phyloP scores from a whole-genome alignment of 176 grass and related monocot species.

The Areca catechu region DNA sequence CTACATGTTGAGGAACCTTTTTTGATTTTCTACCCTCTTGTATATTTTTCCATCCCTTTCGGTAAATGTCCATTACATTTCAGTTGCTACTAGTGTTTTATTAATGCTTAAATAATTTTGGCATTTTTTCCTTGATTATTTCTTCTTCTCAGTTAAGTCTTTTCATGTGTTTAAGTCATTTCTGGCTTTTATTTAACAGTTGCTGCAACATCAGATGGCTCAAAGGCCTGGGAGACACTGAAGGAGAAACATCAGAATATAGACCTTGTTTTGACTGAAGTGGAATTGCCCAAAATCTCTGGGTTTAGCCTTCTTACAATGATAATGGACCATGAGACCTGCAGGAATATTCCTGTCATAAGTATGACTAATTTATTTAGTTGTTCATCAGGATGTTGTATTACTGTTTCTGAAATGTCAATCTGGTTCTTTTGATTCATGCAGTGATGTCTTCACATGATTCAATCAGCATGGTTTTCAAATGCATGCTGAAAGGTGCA shows the following conservation, averaged over 20 bases:
- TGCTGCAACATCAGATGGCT: slow-evolving; percentile 52
- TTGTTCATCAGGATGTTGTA: slow-evolving; percentile 8
- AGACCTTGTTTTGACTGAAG: slow-evolving; percentile 91
- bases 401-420: not conserved
- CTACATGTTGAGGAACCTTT: no score
- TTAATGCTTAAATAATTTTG: no score
- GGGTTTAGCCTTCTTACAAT: slow-evolving; percentile 82
- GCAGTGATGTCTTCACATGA: slow-evolving; percentile 99
- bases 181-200: slow-evolving; percentile 26
- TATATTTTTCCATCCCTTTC: no score
- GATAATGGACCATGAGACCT: slow-evolving; percentile 85
- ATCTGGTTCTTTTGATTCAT: slow-evolving; percentile 20
- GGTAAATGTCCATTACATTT: no score
- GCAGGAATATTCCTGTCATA: slow-evolving; percentile 97
- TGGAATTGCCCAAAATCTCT: slow-evolving; percentile 81
- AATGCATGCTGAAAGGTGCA: slow-evolving; percentile 98
- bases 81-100: no score
- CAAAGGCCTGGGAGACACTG: slow-evolving; percentile 78
- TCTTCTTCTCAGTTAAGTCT: no score
- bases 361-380: slow-evolving; percentile 33
- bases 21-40: no score
- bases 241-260: slow-evolving; percentile 82
- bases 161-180: no score
- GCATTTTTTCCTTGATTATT: no score
- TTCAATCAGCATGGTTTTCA: slow-evolving; percentile 93